phyloP scores from a whole-genome alignment of 2,329 filamentous ascomycete species.

The Penicillium psychrosexuale region DNA sequence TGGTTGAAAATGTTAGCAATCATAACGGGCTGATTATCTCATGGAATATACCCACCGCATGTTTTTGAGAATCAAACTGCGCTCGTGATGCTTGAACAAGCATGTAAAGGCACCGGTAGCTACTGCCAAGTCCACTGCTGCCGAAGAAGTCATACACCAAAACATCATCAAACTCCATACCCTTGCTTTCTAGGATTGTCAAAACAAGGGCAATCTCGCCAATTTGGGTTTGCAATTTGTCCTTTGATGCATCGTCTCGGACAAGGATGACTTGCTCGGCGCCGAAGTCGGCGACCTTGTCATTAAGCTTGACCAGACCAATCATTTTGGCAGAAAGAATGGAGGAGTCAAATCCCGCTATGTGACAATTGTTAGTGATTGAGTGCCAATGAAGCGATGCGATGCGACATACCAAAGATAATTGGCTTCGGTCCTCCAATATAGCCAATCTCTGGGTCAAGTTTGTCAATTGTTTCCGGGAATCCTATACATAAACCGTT shows the following conservation, averaged over 20 bases:
- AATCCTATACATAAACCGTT: slow-evolving; percentile 16
- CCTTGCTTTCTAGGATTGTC: slow-evolving; percentile 35
- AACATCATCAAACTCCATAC: slow-evolving; percentile 40
- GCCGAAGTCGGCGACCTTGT: slow-evolving; percentile 27
- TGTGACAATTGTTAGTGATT: not conserved
- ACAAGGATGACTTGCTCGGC: slow-evolving; percentile 38
- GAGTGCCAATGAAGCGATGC: slow-evolving; percentile 3
- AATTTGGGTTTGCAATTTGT: slow-evolving; percentile 21
- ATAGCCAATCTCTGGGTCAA: slow-evolving; percentile 29
- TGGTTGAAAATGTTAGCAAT: slow-evolving; percentile 4
- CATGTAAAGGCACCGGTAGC: slow-evolving; percentile 20
- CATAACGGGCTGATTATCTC: not conserved
- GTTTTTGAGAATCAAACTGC: slow-evolving; percentile 21
- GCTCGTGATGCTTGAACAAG: slow-evolving; percentile 2
- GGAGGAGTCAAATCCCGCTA: slow-evolving; percentile 15
- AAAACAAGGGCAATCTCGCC: slow-evolving; percentile 30
- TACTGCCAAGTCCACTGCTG: slow-evolving; percentile 17
- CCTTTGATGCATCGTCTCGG: slow-evolving; percentile 28
- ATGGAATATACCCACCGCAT: slow-evolving; percentile 10
- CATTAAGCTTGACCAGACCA: slow-evolving; percentile 19
- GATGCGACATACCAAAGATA: slow-evolving; percentile 17
- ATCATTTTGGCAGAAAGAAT: slow-evolving; percentile 25
- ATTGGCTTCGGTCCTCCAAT: slow-evolving; percentile 26
- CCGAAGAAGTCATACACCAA: slow-evolving; percentile 33
- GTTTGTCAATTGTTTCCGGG: slow-evolving; percentile 30